phyloP scores from a whole-genome alignment of 176 grass and related monocot species.

The Tuctoria greenei region DNA sequence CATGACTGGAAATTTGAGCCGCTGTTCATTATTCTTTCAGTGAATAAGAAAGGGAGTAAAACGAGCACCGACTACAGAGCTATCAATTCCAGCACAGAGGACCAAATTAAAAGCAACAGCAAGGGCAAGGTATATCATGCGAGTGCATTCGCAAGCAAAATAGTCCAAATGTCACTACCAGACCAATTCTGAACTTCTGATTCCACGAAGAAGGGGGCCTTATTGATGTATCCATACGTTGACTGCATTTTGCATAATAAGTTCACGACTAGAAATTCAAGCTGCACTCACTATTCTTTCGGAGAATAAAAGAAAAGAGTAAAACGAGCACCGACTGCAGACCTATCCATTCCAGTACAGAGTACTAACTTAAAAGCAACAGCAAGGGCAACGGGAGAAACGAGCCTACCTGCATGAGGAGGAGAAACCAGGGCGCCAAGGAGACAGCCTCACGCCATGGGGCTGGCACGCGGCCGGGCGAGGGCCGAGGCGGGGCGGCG shows the following conservation, averaged over 20 bases:
- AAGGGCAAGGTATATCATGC: background rate
- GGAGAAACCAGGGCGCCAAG: conserved; percentile 24
- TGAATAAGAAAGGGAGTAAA: background rate
- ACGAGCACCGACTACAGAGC: background rate
- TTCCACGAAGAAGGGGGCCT: background rate
- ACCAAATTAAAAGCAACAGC: background rate
- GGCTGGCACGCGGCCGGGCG: background rate
- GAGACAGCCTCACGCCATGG: background rate
- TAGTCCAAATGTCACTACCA: background rate
- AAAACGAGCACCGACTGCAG: background rate
- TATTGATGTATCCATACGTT: background rate
- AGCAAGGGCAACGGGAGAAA: background rate
- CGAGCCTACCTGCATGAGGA: conserved; percentile 22
- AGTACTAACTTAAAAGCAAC: background rate
- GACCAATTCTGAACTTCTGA: background rate
- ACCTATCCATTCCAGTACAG: background rate
- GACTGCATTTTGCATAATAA: background rate
- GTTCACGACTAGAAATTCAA: background rate
- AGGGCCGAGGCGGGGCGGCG: conserved; percentile 2
- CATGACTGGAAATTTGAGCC: background rate
- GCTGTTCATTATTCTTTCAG: background rate
- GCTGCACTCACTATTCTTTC: background rate
- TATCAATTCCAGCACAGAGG: background rate
- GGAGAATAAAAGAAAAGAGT: background rate
- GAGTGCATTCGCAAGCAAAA: background rate